Conservation (phyloP, 169 alveolate species). For the Perkinsus olseni region DNA sequence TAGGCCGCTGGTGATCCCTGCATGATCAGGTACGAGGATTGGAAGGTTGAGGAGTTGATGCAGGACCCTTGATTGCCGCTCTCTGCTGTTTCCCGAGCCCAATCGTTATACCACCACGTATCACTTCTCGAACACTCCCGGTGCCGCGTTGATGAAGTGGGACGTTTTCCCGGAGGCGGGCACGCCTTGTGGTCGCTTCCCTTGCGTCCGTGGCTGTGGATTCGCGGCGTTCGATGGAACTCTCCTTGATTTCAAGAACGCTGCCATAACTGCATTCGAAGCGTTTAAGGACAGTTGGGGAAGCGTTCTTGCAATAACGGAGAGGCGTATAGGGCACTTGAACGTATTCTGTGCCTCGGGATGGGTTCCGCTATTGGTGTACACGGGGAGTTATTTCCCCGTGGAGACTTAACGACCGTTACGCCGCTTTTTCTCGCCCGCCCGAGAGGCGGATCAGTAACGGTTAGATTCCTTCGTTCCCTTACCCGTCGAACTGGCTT, state of each 20-base stretch:
- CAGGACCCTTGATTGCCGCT: background rate
- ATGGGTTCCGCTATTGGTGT: background rate
- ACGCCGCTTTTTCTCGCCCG: background rate
- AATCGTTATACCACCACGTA: background rate
- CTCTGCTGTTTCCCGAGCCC: too few species aligned
- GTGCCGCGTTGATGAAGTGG: background rate
- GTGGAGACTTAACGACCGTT: background rate
- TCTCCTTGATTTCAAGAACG: too few species aligned
- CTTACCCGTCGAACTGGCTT: too few species aligned
- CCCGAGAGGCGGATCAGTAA: background rate
- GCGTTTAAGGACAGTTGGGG: too few species aligned
- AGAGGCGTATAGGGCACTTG: too few species aligned
- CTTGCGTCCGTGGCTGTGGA: too few species aligned
- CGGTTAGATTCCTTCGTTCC: background rate
- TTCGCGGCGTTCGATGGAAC: too few species aligned
- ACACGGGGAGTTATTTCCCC: background rate
- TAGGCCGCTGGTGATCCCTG: background rate
- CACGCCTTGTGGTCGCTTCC: too few species aligned
- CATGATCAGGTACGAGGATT: constrained; percentile 79
- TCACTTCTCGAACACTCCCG: background rate
- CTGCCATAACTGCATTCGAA: too few species aligned
- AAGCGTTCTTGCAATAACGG: too few species aligned
- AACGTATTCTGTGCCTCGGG: background rate
- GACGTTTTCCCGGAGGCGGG: too few species aligned
- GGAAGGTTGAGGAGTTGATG: constrained; percentile 88